Percentiles rank a stretch among this genome's conserved stretches.
Evolutionary conservation across 768 basidiomycete genomes (phyloP).

Genomic region (Butyriboletus loyo): DNA sequence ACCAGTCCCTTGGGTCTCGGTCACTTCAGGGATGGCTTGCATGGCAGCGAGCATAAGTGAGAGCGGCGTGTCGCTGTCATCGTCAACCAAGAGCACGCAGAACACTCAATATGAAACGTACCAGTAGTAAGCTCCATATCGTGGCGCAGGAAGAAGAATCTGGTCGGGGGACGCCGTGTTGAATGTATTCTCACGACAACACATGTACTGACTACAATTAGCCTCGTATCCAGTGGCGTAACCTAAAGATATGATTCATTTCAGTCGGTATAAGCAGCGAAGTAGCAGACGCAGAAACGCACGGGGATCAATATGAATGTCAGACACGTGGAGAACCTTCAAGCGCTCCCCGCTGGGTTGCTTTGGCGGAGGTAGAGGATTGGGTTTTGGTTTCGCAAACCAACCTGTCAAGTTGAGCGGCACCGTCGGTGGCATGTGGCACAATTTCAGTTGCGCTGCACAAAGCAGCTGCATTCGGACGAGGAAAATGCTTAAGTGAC

Average conservation of each 20-base stretch:
- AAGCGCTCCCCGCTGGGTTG: slow-evolving; percentile 43
- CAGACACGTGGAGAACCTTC: slow-evolving; percentile 49
- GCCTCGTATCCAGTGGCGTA: slow-evolving; percentile 69
- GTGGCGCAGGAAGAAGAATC: slow-evolving; percentile 53
- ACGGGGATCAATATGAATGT: slow-evolving; percentile 53
- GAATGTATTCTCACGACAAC: slow-evolving; percentile 54
- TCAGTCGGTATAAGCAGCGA: background rate
- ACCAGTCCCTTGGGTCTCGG: slow-evolving; percentile 54
- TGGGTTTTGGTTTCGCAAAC: slow-evolving; percentile 52
- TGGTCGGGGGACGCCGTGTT: slow-evolving; percentile 47
- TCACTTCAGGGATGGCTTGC: slow-evolving; percentile 61
- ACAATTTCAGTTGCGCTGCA: slow-evolving; percentile 34
- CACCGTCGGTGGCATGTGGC: slow-evolving; percentile 38
- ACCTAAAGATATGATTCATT: slow-evolving; percentile 35
- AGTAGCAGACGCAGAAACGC: slow-evolving; percentile 9
- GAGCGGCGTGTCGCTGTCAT: slow-evolving; percentile 54
- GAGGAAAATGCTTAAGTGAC: background rate
- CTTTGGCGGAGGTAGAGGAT: slow-evolving; percentile 39
- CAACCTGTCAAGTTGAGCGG: slow-evolving; percentile 45
- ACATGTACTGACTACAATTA: slow-evolving; percentile 61
- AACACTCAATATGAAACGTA: background rate
- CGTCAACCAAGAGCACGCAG: background rate
- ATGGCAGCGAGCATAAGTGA: slow-evolving; percentile 56
- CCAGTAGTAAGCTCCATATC: slow-evolving; percentile 49
- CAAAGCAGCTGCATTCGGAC: slow-evolving; percentile 30